Conservation (phyloP, 176 grass and related monocot species). For the Alopecurus myosuroides region DNA sequence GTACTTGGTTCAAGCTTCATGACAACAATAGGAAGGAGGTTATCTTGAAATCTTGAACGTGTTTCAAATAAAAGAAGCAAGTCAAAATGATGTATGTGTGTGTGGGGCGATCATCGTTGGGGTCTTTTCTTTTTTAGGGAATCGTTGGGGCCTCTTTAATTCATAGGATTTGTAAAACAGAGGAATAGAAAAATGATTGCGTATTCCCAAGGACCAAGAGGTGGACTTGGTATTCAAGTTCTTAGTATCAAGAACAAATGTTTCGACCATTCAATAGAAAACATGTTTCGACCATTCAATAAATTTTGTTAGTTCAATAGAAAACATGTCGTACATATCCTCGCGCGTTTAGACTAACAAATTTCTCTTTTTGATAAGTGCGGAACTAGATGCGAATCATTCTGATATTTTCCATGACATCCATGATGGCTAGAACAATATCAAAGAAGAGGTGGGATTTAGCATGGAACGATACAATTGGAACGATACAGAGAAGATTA, state of each 20-base stretch:
- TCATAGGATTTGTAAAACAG: background rate
- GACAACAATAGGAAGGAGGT: background rate
- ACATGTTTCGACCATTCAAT: too few relatives aligned
- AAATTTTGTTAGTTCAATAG: too few relatives aligned
- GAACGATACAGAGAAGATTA: too few relatives aligned
- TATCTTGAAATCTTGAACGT: background rate
- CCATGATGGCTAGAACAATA: background rate
- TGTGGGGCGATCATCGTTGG: background rate
- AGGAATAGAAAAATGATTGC: background rate
- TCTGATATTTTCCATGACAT: background rate
- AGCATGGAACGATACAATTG: too few relatives aligned
- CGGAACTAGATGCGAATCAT: background rate
- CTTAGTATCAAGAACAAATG: too few relatives aligned
- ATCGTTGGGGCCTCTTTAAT: background rate
- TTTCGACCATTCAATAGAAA: too few relatives aligned
- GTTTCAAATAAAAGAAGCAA: background rate
- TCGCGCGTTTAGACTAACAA: too few relatives aligned
- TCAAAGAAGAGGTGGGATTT: background rate
- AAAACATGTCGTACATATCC: too few relatives aligned
- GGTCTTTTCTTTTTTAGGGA: too few relatives aligned
- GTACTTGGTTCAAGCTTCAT: background rate
- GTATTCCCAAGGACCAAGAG: too few relatives aligned
- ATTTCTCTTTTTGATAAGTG: background rate
- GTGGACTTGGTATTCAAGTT: too few relatives aligned
- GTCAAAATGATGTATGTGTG: background rate